phyloP scores from a whole-genome alignment of 1,139 yeast species.

The Wickerhamiella pararugosa region DNA sequence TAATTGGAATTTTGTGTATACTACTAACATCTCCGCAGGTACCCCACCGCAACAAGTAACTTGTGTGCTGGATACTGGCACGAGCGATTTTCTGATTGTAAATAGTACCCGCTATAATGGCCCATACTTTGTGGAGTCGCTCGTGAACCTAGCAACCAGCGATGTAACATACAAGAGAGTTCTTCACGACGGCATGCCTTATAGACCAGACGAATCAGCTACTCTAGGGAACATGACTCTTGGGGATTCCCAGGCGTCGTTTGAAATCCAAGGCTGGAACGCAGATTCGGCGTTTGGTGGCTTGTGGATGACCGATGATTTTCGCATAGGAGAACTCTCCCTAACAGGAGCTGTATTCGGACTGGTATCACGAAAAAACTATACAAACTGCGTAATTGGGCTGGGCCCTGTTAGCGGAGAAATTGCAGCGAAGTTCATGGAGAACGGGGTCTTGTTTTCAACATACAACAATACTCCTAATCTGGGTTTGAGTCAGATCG shows the following conservation, averaged over 20 bases:
- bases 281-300: not conserved
- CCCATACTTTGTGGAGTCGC: not conserved
- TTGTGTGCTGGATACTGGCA: slow-evolving; percentile 3
- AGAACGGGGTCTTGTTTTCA: slow-evolving; percentile 7
- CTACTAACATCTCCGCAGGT: not conserved
- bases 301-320: not conserved
- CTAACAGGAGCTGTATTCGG: not conserved
- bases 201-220: no score
- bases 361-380: not conserved
- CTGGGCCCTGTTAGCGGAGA: slow-evolving; percentile 9
- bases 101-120: not conserved
- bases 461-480: slow-evolving; percentile 26
- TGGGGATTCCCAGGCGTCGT: no score
- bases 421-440: slow-evolving; percentile 7
- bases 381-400: slow-evolving; percentile 7
- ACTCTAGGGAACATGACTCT: no score
- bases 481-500: no score
- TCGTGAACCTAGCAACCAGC: not conserved
- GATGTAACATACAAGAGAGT: not conserved
- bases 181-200: not conserved
- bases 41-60: slow-evolving; percentile 1
- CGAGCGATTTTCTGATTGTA: not conserved
- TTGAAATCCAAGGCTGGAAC: not conserved
- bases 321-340: not conserved
- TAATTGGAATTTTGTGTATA: no score